Conservation (phyloP, 108 stramenopile genomes). For the Bacterosira constricta region DNA sequence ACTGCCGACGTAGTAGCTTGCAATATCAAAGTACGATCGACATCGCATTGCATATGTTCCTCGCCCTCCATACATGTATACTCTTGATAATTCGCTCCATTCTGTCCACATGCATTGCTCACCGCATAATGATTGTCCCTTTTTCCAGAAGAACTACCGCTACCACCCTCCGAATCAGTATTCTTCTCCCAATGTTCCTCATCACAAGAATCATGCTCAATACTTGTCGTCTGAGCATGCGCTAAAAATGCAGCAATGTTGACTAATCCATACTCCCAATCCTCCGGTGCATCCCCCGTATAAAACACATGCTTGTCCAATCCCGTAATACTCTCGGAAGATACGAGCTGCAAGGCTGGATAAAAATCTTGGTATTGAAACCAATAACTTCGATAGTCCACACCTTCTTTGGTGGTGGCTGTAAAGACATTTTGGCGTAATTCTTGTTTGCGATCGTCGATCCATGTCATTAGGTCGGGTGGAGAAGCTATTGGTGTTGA, state of each 20-base stretch:
- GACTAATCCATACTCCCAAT: constrained; percentile 34
- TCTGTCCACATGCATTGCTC: constrained; percentile 54
- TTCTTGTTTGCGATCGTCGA: background rate
- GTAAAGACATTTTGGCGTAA: constrained; percentile 11
- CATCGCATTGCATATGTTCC: constrained; percentile 45
- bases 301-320: constrained; percentile 10
- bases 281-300: background rate
- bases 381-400: constrained; percentile 22
- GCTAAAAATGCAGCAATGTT: constrained; percentile 32
- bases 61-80: constrained; percentile 34
- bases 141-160: background rate
- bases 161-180: constrained; percentile 8
- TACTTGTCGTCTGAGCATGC: constrained; percentile 49
- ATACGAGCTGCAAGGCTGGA: constrained; percentile 9
- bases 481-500: background rate
- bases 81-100: constrained; percentile 38
- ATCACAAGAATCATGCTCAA: constrained; percentile 40
- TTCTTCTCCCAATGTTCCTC: constrained; percentile 32
- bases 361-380: constrained; percentile 21
- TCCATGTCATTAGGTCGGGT: background rate
- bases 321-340: constrained; percentile 1
- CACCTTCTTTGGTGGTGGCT: constrained; percentile 5
- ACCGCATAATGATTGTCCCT: constrained; percentile 30
- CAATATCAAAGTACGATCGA: constrained; percentile 40
- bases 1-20: constrained; percentile 30